Percentiles rank a stretch among this genome's conserved stretches.
Evolutionary conservation across 495 filamentous ascomycete species (phyloP).

Genomic region (Halenospora varia): DNA sequence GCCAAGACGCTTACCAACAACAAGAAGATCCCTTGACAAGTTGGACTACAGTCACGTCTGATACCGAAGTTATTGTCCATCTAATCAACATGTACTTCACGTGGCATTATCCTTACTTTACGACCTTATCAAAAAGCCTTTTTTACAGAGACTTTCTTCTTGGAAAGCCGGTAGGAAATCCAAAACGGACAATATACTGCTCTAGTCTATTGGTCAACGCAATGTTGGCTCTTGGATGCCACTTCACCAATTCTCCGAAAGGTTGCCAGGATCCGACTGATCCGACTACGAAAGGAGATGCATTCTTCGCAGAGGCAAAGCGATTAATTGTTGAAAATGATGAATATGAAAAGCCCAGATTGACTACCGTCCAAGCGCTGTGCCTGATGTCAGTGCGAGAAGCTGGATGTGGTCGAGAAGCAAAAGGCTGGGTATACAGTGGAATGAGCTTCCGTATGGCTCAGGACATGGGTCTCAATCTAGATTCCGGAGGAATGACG

Average conservation of each 20-base stretch:
- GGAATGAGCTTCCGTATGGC: constrained; percentile 99
- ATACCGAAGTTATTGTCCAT: constrained; percentile 75
- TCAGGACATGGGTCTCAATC: constrained; percentile 85
- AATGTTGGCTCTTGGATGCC: constrained; percentile 93
- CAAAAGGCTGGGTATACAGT: constrained; percentile 96
- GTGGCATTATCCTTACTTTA: constrained; percentile 98
- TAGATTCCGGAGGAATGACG: constrained; percentile 68
- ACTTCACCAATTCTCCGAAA: constrained; percentile 77
- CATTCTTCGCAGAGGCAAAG: constrained; percentile 96
- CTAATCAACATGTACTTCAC: constrained; percentile 96
- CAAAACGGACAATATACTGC: constrained; percentile 66
- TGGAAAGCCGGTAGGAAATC: constrained; percentile 45
- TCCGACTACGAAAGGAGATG: constrained; percentile 85
- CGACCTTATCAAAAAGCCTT: constrained; percentile 80
- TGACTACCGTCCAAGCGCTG: constrained; percentile 93
- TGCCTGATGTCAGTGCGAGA: constrained; percentile 96
- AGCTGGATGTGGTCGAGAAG: constrained; percentile 91
- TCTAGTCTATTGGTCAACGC: constrained; percentile 88
- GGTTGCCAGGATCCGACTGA: constrained; percentile 67
- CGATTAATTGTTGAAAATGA: constrained; percentile 85
- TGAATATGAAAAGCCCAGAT: constrained; percentile 82
- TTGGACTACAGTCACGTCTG: constrained; percentile 84
- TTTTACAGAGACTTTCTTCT: constrained; percentile 84
- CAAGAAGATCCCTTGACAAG: constrained; percentile 65
- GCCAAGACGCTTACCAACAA: constrained; percentile 41